Percentiles rank a stretch among this genome's conserved stretches.
Evolutionary conservation across 1,284 basidiomycete genomes (phyloP).

Genomic region (Anthracocystis walkeri): DNA sequence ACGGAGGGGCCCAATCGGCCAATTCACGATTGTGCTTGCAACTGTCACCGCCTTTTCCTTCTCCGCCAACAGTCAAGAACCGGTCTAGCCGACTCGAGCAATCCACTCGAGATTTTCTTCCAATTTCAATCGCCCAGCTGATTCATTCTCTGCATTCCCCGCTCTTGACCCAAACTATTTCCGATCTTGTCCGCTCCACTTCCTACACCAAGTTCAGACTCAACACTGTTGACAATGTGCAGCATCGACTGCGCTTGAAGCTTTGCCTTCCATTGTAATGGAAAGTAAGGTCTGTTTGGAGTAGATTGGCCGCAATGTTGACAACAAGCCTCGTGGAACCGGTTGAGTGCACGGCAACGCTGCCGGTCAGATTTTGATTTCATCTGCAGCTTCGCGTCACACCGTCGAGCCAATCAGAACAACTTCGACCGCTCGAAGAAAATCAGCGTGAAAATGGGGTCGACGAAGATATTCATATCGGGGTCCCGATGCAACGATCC

Average conservation of each 20-base stretch:
- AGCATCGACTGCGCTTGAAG: neutral
- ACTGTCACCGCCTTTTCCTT: no score
- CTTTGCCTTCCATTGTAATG: no score
- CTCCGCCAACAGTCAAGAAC: neutral
- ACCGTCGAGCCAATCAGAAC: conserved; percentile 24
- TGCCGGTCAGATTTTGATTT: neutral
- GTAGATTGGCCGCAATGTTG: no score
- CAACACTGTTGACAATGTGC: neutral
- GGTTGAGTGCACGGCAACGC: neutral
- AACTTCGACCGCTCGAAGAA: no score
- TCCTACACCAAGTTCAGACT: neutral
- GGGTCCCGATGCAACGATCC: no score
- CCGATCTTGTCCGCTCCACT: conserved; percentile 25
- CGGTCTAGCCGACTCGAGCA: conserved; percentile 6
- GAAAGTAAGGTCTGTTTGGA: no score
- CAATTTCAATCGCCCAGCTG: conserved; percentile 5
- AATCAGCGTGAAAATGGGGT: no score
- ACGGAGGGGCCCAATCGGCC: neutral
- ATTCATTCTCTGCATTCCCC: conserved; percentile 11
- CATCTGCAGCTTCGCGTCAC: conserved; percentile 25
- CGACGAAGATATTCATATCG: no score
- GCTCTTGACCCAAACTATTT: conserved; percentile 8
- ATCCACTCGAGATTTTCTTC: neutral
- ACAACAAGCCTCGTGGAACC: neutral
- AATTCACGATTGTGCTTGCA: neutral